Conservation (phyloP, 306 rosid genomes). For the Sechiopsis laciniata region DNA sequence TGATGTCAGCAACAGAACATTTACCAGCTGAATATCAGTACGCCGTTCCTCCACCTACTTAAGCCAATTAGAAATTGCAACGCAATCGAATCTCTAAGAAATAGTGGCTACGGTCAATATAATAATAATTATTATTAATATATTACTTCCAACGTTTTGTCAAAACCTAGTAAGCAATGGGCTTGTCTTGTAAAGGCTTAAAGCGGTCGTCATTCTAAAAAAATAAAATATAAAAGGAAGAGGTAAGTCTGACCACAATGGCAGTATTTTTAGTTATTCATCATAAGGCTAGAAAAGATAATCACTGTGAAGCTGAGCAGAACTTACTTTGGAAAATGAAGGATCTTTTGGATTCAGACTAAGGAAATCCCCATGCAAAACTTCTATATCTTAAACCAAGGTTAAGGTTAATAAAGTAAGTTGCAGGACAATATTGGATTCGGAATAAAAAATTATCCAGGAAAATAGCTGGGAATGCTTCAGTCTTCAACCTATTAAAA, state of each 20-base stretch:
- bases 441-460: background rate
- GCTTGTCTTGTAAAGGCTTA: background rate
- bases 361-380: conserved; percentile 75
- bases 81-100: background rate
- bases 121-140: no score
- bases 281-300: background rate
- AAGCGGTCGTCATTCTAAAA: background rate
- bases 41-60: background rate
- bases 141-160: background rate
- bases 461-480: background rate
- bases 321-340: conserved; percentile 57
- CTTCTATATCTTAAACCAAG: conserved; percentile 52
- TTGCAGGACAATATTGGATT: background rate
- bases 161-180: background rate
- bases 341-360: conserved; percentile 52
- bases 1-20: background rate
- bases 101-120: background rate
- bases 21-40: conserved; percentile 6
- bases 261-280: background rate
- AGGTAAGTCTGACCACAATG: background rate
- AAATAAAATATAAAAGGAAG: background rate
- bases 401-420: conserved; percentile 40
- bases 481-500: background rate
- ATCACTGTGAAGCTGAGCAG: background rate
- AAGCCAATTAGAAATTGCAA: background rate